Conservation (phyloP, 1,139 yeast genomes). For the Scheffersomyces illinoinensis region DNA sequence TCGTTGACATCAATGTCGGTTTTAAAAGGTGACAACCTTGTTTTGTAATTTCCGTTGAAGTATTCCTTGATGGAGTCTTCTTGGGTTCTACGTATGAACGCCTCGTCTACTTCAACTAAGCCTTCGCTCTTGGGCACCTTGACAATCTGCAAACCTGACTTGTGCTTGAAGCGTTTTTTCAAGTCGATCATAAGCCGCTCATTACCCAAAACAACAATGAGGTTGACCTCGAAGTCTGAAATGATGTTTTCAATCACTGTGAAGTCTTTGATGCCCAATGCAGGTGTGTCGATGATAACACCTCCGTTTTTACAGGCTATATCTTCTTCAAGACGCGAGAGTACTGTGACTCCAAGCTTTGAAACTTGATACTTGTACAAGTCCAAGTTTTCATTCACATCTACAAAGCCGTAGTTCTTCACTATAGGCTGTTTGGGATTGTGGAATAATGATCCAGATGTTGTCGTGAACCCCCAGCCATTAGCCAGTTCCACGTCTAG, state of each 20-base stretch:
- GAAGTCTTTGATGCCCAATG: constrained; percentile 51
- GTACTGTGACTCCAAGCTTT: constrained; percentile 59
- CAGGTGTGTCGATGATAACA: constrained; percentile 79
- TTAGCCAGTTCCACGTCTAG: constrained; percentile 71
- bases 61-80: constrained; percentile 80
- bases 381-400: constrained; percentile 56
- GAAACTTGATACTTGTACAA: constrained; percentile 59
- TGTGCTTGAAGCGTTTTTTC: constrained; percentile 53
- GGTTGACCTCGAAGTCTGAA: constrained; percentile 59
- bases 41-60: constrained; percentile 75
- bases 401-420: constrained; percentile 74
- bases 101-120: constrained; percentile 69
- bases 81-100: constrained; percentile 67
- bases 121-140: constrained; percentile 77
- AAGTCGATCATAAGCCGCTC: constrained; percentile 69
- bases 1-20: constrained; percentile 43
- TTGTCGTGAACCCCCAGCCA: constrained; percentile 82
- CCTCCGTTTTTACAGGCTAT: constrained; percentile 55
- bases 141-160: constrained; percentile 45
- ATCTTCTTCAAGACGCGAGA: constrained; percentile 62
- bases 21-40: constrained; percentile 72
- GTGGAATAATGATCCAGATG: constrained; percentile 81
- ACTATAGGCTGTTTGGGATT: constrained; percentile 90
- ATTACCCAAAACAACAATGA: constrained; percentile 60
- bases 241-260: constrained; percentile 60